phyloP scores from a whole-genome alignment of 495 filamentous ascomycete species.

The Xylaria telfairii region DNA sequence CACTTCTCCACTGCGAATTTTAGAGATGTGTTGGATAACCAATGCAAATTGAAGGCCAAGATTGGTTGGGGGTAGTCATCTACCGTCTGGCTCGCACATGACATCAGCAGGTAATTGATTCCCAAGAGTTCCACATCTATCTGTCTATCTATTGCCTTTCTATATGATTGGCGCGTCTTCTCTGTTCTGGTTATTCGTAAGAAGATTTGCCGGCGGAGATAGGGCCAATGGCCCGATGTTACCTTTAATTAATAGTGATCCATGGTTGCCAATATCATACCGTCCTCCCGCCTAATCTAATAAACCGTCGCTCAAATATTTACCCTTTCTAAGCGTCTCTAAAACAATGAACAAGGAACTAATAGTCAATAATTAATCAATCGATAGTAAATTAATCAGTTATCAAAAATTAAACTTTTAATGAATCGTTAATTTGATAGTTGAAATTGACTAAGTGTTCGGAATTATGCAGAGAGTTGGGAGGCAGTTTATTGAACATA shows the following conservation, averaged over 20 bases:
- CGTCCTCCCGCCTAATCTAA: too few species aligned
- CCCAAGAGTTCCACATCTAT: slow-evolving; percentile 28
- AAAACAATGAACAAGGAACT: too few species aligned
- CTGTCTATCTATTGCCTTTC: slow-evolving; percentile 9
- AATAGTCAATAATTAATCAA: too few species aligned
- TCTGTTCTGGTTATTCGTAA: slow-evolving; percentile 46
- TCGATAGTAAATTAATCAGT: too few species aligned
- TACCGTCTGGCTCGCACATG: slow-evolving; percentile 50
- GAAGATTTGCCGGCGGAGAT: slow-evolving; percentile 37
- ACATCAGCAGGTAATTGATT: slow-evolving; percentile 38
- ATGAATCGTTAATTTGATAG: too few species aligned
- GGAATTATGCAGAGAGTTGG: too few species aligned
- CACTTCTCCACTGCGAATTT: slow-evolving; percentile 52
- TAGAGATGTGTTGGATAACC: slow-evolving; percentile 47
- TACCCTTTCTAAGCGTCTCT: too few species aligned
- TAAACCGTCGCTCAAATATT: too few species aligned
- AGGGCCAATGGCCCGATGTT: slow-evolving; percentile 33
- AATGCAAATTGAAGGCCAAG: slow-evolving; percentile 51
- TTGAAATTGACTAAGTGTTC: too few species aligned
- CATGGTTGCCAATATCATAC: too few species aligned
- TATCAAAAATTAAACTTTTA: too few species aligned
- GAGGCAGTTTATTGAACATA: too few species aligned
- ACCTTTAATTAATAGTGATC: slow-evolving; percentile 45
- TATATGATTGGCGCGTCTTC: slow-evolving; percentile 28
- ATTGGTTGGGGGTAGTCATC: slow-evolving; percentile 48